These are phyloP conservation scores for Solanum lycopersicoides DNA, from an alignment of 257 asterid species.

Conservation along the genomic window DNA sequence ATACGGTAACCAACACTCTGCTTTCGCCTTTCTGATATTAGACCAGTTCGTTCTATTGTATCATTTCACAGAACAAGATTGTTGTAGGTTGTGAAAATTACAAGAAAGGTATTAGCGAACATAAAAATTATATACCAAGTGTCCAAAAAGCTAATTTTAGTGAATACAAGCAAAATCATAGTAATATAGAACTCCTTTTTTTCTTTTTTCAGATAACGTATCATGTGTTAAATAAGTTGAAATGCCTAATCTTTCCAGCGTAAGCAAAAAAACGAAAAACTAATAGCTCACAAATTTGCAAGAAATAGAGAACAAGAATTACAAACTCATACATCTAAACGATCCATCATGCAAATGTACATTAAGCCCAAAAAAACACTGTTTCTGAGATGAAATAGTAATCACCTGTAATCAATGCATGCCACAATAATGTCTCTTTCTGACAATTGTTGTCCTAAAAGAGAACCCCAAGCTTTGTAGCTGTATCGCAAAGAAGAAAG, in stretches of 20 bases:
- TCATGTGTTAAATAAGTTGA: neutral
- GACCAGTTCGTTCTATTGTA: neutral
- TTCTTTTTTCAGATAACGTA: neutral
- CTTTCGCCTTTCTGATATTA: neutral
- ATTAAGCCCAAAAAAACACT: neutral
- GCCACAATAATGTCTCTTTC: constrained; percentile 95
- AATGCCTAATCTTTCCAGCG: neutral
- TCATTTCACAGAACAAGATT: neutral
- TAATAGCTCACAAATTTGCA: neutral
- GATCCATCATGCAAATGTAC: neutral
- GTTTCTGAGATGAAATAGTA: neutral
- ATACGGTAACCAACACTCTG: neutral
- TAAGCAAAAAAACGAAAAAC: neutral
- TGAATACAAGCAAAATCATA: neutral
- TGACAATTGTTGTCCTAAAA: constrained; percentile 78
- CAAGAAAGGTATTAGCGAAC: neutral
- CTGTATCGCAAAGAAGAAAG: constrained; percentile 30
- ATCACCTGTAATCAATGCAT: constrained; percentile 95
- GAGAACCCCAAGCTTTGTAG: constrained; percentile 99
- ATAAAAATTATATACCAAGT: too few relatives aligned
- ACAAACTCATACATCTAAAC: neutral
- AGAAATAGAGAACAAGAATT: neutral
- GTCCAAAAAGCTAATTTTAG: neutral
- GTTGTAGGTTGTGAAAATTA: neutral
- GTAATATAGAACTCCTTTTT: neutral